These are phyloP conservation scores for Eustoma russellianum DNA, from an alignment of 257 asterid species.

Conservation along the genomic window DNA sequence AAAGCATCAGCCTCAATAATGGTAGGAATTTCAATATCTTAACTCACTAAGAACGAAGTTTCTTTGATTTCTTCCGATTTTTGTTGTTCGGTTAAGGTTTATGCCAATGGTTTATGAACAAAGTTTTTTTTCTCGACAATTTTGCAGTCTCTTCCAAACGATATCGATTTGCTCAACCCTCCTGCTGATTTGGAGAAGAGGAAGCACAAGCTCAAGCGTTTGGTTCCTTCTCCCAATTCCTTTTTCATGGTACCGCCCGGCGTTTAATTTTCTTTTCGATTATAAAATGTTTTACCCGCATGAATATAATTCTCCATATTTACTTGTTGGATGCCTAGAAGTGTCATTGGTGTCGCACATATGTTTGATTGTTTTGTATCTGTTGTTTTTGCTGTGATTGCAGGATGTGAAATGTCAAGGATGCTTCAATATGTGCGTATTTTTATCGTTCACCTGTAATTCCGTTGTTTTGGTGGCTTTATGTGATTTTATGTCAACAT, in stretches of 20 bases:
- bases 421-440: conserved; percentile 27
- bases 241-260: conserved; percentile 17
- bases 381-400: not conserved
- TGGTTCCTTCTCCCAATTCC: conserved; percentile 23
- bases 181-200: conserved; percentile 16
- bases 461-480: not conserved
- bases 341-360: no score
- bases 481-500: not conserved
- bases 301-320: no score
- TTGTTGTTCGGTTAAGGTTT: no score
- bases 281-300: no score
- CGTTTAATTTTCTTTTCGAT: no score
- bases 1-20: no score
- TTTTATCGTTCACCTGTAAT: not conserved
- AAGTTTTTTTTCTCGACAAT: not conserved
- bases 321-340: no score
- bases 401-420: conserved; percentile 34
- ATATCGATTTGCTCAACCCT: conserved; percentile 25
- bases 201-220: conserved; percentile 27
- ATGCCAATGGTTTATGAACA: no score
- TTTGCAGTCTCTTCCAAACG: conserved; percentile 21
- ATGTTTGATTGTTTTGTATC: no score
- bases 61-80: no score
- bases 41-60: no score
- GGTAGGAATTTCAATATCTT: no score